Conservation (phyloP, 163 green algal species). For the Chlorella variabilis region DNA sequence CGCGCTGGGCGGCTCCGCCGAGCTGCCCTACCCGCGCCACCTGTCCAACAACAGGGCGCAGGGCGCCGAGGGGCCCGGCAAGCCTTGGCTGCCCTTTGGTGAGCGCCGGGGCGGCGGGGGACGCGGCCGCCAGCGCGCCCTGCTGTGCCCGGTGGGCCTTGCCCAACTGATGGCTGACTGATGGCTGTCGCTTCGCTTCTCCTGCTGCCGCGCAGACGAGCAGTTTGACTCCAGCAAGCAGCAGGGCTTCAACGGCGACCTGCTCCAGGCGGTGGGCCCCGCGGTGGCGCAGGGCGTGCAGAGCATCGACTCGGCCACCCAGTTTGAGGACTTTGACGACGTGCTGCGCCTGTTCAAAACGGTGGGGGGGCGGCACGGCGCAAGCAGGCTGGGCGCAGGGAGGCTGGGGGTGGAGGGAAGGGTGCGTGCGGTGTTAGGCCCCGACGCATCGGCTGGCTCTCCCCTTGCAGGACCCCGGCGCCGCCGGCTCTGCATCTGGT, state of each 20-base stretch:
- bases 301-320: neutral
- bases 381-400: too few relatives aligned
- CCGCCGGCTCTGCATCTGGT: too few relatives aligned
- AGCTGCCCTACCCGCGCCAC: slow-evolving; percentile 25
- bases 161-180: too few relatives aligned
- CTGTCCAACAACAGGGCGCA: neutral
- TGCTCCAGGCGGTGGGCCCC: neutral
- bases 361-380: neutral
- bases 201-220: slow-evolving; percentile 7
- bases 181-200: too few relatives aligned
- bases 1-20: neutral
- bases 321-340: neutral
- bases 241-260: slow-evolving; percentile 14
- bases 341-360: neutral
- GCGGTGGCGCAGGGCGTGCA: neutral
- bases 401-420: too few relatives aligned
- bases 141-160: too few relatives aligned
- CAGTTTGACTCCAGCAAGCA: slow-evolving; percentile 14
- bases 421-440: too few relatives aligned
- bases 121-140: too few relatives aligned
- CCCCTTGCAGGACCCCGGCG: too few relatives aligned
- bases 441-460: too few relatives aligned
- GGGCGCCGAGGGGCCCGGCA: neutral
- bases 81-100: slow-evolving; percentile 7
- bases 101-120: neutral